Base-by-base conservation (phyloP, 768 basidiomycete genomes). In the Boletus coccyginus region DNA sequence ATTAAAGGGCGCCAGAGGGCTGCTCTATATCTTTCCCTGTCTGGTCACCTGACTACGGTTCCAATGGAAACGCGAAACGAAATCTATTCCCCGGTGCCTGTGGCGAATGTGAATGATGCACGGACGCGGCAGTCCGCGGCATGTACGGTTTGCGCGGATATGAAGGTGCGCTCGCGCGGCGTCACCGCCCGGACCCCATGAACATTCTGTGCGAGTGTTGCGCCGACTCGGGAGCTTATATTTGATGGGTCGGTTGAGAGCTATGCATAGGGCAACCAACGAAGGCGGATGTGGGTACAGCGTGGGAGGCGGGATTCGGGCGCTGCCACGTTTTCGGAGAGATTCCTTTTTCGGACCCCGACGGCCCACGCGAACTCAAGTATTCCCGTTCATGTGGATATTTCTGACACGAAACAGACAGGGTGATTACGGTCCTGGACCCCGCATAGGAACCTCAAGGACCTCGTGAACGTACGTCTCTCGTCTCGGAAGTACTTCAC, bases 21-120 rank as follows among this genome's bases (percentile, higher is more conserved):
- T 36, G 13, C 27, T 31, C 54, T 62, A 50, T 41, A 53, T 41
- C 16, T 51, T 63, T 35, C 33, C 21, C n/a, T 32, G 40, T 52
- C n/a, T 45, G 51, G 53, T 53, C 65, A 57, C 52, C 50, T 59
- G 55, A 58, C 59, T 57, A 53, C 49, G 57, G 53, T 66, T 48
- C 61, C 63, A 60, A 63, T 68, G 57, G 67, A 59, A 58, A 68
- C 59, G 52, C 49, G 24, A 63, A 51, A 48, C 45, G 52, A 59
- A 24, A 53, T 53, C 36, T 51, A 41, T 63, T 57, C 59, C 66
- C 65, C 66, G 59, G 70, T 72, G 62, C 66, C 70, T 62, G 64
- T 61, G 69, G 69, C 64, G 47, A 60, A 46, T 47, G 36, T 56
- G 57, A 63, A 56, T 67, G 70, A 64, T 60, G 65, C 52, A 14